Evolutionary conservation across 2,329 filamentous ascomycete species (phyloP).

Genomic region (Seiridium unicorne): DNA sequence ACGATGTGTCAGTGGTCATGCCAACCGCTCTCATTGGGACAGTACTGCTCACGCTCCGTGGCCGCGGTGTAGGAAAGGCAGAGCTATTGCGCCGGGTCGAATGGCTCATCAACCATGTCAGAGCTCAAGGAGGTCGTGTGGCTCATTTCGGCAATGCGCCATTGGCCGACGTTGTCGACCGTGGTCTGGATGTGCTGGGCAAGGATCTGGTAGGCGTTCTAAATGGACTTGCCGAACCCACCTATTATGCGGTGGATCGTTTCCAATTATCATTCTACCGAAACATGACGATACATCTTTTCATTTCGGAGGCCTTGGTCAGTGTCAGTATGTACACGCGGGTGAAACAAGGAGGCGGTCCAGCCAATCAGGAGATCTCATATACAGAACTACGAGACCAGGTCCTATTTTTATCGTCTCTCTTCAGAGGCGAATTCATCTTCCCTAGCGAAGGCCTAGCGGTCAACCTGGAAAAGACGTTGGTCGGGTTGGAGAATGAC

Average conservation of each 20-base stretch:
- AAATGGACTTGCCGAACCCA: slow-evolving; percentile 80
- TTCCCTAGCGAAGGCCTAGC: slow-evolving; percentile 84
- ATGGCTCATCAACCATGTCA: slow-evolving; percentile 82
- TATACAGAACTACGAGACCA: slow-evolving; percentile 74
- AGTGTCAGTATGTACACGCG: slow-evolving; percentile 87
- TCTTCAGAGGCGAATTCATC: slow-evolving; percentile 97
- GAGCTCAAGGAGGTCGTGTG: slow-evolving; percentile 84
- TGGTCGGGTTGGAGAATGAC: slow-evolving; percentile 75
- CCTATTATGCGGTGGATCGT: slow-evolving; percentile 90
- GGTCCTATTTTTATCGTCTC: slow-evolving; percentile 84
- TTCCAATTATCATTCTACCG: slow-evolving; percentile 98
- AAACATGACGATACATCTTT: slow-evolving; percentile 99
- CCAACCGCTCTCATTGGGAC: slow-evolving; percentile 95
- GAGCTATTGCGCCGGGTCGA: slow-evolving; percentile 85
- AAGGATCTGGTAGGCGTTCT: slow-evolving; percentile 82
- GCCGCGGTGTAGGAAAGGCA: slow-evolving; percentile 83
- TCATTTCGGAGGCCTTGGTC: slow-evolving; percentile 89
- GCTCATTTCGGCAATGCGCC: slow-evolving; percentile 86
- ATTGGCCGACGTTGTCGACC: slow-evolving; percentile 79
- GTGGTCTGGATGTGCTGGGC: slow-evolving; percentile 87
- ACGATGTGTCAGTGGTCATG: slow-evolving; percentile 96
- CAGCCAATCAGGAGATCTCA: slow-evolving; percentile 73
- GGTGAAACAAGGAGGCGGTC: slow-evolving; percentile 88
- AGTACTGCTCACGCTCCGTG: slow-evolving; percentile 84
- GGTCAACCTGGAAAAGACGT: slow-evolving; percentile 76